Percentiles rank a stretch among this genome's conserved stretches.
phyloP scores from a whole-genome alignment of 169 alveolate species.

The Plasmodium coatneyi region DNA sequence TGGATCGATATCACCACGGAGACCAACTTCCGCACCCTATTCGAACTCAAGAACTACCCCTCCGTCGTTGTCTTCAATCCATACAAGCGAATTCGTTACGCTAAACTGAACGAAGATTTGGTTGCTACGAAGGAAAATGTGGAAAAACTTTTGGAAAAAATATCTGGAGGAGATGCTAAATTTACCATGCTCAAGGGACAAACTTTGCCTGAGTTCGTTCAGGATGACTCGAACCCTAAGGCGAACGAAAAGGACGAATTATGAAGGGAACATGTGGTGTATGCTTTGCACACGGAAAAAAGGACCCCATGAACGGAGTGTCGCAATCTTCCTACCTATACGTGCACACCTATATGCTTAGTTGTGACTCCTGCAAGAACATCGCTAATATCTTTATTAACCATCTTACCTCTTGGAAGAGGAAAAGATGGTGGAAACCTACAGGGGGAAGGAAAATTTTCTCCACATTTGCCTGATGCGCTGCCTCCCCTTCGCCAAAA shows the following conservation, averaged over 20 bases:
- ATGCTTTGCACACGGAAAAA: neutral
- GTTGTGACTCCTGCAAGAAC: neutral
- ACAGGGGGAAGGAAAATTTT: neutral
- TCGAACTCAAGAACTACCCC: constrained; percentile 82
- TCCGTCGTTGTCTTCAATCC: constrained; percentile 89
- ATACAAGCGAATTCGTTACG: constrained; percentile 85
- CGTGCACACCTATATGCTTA: neutral
- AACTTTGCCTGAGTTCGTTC: constrained; percentile 83
- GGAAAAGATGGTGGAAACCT: neutral
- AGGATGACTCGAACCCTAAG: constrained; percentile 5
- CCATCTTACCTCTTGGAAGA: neutral
- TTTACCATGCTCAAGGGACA: constrained; percentile 86
- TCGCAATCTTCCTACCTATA: neutral
- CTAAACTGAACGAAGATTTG: constrained; percentile 81
- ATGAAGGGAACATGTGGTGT: neutral
- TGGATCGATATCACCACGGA: constrained; percentile 89
- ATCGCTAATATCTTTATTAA: neutral
- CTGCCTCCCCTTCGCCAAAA: neutral
- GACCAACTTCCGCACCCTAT: constrained; percentile 81
- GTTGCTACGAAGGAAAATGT: constrained; percentile 82
- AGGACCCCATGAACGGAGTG: neutral
- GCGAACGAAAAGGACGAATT: constrained; percentile 45
- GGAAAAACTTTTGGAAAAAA: constrained; percentile 86
- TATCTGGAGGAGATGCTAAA: constrained; percentile 90
- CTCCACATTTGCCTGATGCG: neutral